Evolutionary conservation across 1,139 yeast species (phyloP).

Genomic region (Blastobotrys petasosporus): DNA sequence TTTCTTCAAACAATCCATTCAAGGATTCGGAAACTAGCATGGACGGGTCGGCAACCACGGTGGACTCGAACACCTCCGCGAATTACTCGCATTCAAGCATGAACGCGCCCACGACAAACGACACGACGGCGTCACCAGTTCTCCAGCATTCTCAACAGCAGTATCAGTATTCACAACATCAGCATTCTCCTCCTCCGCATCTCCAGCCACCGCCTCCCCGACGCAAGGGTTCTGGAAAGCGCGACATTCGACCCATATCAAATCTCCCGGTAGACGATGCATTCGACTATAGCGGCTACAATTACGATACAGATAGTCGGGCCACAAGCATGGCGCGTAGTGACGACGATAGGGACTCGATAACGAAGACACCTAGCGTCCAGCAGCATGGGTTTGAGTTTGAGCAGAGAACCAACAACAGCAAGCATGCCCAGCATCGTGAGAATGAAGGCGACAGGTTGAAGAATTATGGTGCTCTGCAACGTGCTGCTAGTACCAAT

Average conservation of each 20-base stretch:
- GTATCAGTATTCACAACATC: no score
- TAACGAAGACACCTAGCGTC: conserved; percentile 1
- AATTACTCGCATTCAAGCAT: not conserved
- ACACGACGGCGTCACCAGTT: no score
- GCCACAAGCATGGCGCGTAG: not conserved
- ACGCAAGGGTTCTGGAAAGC: conserved; percentile 1
- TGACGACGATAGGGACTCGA: conserved; percentile 1
- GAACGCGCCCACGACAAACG: not conserved
- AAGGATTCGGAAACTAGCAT: not conserved
- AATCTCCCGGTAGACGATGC: conserved; percentile 25
- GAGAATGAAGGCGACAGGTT: not conserved
- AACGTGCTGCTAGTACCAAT: not conserved
- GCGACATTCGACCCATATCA: conserved; percentile 21
- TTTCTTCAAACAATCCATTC: conserved; percentile 13
- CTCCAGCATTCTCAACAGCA: no score
- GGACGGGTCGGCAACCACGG: no score
- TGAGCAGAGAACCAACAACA: not conserved
- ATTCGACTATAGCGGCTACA: conserved; percentile 20
- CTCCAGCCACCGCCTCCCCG: conserved; percentile 1
- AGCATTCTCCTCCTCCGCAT: no score
- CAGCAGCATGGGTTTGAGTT: not conserved
- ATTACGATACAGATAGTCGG: conserved; percentile 10
- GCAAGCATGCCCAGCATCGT: not conserved
- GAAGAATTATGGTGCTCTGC: not conserved
- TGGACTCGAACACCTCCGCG: no score